Evolutionary conservation across 2,329 filamentous ascomycete genomes (phyloP).

Genomic region (Phyllosticta citriasiana): DNA sequence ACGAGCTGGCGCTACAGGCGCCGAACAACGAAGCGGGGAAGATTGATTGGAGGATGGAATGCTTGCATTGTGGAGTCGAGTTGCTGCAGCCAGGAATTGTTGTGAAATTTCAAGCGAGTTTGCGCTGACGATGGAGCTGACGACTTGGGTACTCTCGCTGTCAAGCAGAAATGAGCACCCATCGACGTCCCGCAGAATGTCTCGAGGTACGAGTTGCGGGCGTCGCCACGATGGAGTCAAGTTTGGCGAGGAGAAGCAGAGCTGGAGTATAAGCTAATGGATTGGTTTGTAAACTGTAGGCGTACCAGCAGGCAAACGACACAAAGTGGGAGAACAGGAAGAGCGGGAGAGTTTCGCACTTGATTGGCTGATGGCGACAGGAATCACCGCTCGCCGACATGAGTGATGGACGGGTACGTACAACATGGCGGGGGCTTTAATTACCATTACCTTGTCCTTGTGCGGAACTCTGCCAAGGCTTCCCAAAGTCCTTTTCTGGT

Average conservation of each 20-base stretch:
- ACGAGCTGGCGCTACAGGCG: not conserved
- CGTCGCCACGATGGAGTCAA: not conserved
- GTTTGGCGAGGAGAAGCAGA: not conserved
- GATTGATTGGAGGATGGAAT: not conserved
- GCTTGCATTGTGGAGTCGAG: not conserved
- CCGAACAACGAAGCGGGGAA: not conserved
- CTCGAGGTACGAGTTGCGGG: not conserved
- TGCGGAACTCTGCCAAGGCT: too few relatives aligned
- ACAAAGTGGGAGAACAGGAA: too few relatives aligned
- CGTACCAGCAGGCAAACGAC: too few relatives aligned
- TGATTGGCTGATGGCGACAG: too few relatives aligned
- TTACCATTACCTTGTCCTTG: too few relatives aligned
- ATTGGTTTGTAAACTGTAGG: not conserved
- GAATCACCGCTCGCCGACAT: too few relatives aligned
- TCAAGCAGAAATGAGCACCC: not conserved
- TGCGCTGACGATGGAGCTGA: conserved; percentile 2
- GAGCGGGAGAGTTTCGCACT: too few relatives aligned
- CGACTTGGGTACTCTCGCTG: conserved; percentile 1
- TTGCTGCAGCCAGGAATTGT: not conserved
- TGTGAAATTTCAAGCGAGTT: not conserved
- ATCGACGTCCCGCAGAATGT: not conserved
- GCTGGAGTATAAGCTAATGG: not conserved
- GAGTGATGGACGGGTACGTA: too few relatives aligned
- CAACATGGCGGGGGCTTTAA: too few relatives aligned
- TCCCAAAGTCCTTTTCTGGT: too few relatives aligned